Evolutionary conservation across 75 land plant genomes (phyloP).

Genomic region (Pseudotsuga menziesii): DNA sequence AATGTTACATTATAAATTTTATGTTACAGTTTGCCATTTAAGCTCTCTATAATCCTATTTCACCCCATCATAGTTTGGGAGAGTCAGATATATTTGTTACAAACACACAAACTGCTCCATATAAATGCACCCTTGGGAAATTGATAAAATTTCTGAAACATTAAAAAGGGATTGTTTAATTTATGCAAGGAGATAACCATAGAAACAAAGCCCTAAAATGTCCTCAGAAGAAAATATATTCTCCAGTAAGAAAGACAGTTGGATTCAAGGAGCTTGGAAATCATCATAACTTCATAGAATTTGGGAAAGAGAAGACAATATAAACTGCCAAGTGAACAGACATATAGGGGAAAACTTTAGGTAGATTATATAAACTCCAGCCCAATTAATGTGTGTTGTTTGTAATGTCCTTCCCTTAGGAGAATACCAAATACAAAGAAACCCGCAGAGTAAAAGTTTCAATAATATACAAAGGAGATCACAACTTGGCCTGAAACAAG

Average conservation of each 20-base stretch:
- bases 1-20: neutral
- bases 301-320: neutral
- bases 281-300: neutral
- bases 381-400: neutral
- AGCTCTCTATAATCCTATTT: neutral
- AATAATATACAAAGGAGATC: slow-evolving; percentile 1
- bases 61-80: neutral
- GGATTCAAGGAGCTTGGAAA: too few species aligned
- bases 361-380: neutral
- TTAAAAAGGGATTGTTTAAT: neutral
- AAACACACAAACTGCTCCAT: neutral
- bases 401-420: slow-evolving; percentile 7
- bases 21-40: neutral
- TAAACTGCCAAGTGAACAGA: slow-evolving; percentile 4
- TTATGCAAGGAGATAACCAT: neutral
- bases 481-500: slow-evolving; percentile 10
- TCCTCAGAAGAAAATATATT: neutral
- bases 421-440: slow-evolving; percentile 2
- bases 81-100: too few species aligned
- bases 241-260: neutral
- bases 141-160: neutral
- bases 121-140: neutral
- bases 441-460: neutral
- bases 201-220: neutral
- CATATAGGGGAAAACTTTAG: neutral